Percentiles rank a stretch among this genome's conserved stretches.
phyloP scores from a whole-genome alignment of 192 early-diverging fungal species.

The Paraglomus brasilianum region DNA sequence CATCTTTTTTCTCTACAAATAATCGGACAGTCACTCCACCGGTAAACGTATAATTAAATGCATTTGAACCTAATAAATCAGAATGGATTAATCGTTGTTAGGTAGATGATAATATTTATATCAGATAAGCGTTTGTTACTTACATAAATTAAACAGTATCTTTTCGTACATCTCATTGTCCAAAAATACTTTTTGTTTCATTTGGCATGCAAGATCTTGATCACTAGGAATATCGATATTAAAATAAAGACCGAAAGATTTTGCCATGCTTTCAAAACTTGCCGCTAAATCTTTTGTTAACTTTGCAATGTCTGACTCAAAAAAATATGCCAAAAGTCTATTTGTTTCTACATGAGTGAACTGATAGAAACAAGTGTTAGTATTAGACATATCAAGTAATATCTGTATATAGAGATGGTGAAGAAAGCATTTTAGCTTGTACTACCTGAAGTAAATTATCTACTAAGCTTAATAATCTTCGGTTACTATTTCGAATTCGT shows the following conservation, averaged over 20 bases:
- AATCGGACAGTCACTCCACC: conserved; percentile 51
- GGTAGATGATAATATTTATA: background rate
- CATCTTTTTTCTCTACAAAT: conserved; percentile 44
- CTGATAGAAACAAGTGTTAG: conserved; percentile 8
- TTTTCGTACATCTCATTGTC: conserved; percentile 56
- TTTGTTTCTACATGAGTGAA: conserved; percentile 54
- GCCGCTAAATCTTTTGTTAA: conserved; percentile 48
- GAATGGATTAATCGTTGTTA: no score
- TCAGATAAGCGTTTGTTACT: background rate
- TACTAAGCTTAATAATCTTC: conserved; percentile 56
- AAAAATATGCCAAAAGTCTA: conserved; percentile 49
- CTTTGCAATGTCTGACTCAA: conserved; percentile 45
- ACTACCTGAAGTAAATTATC: conserved; percentile 51
- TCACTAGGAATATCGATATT: conserved; percentile 33
- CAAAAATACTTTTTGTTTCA: conserved; percentile 5
- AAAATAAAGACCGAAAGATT: conserved; percentile 45
- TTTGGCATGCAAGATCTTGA: background rate
- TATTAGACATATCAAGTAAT: no score
- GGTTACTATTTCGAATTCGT: conserved; percentile 50
- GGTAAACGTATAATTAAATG: conserved; percentile 48
- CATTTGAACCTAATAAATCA: conserved; percentile 36
- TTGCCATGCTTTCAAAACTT: conserved; percentile 56
- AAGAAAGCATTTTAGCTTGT: background rate
- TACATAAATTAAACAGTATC: conserved; percentile 27
- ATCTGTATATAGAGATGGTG: no score